Evolutionary conservation across 2,329 filamentous ascomycete species (phyloP).

Genomic region (Exophiala sideris): DNA sequence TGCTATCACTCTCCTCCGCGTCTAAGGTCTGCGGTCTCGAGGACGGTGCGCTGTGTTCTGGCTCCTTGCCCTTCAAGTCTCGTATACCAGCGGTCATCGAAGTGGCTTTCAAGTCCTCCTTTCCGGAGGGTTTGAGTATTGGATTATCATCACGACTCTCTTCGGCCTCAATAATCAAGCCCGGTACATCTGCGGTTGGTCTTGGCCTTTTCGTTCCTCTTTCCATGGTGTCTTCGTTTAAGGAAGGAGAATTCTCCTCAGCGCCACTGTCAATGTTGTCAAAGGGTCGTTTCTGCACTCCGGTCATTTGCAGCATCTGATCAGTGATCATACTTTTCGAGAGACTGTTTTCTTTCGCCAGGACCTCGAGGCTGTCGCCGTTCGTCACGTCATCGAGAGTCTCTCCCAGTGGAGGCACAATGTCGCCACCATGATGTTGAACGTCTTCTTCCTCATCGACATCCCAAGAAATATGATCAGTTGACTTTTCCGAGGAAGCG

Average conservation of each 20-base stretch:
- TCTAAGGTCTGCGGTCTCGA: too few relatives aligned
- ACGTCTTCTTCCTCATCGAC: constrained; percentile 4
- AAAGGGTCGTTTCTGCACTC: neutral
- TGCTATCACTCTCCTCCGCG: constrained; percentile 37
- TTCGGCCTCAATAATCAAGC: too few relatives aligned
- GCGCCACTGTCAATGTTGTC: neutral
- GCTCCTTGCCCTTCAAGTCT: neutral
- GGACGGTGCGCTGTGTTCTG: neutral
- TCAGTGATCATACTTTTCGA: neutral
- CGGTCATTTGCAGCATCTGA: neutral
- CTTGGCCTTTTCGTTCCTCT: too few relatives aligned
- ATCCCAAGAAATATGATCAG: neutral
- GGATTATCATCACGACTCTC: too few relatives aligned
- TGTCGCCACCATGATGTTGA: constrained; percentile 1
- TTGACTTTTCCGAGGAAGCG: neutral
- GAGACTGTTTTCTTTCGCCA: constrained; percentile 38
- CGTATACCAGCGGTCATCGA: constrained; percentile 3
- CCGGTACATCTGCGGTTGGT: too few relatives aligned
- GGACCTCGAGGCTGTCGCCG: constrained; percentile 43
- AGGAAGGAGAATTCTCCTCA: neutral
- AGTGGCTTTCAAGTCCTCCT: neutral
- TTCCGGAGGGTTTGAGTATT: neutral
- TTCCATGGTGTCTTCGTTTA: too few relatives aligned
- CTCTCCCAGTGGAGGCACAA: constrained; percentile 47
- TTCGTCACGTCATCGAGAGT: constrained; percentile 43